Conservation (phyloP, 2,329 filamentous ascomycete genomes). For the Colletotrichum australisinense region DNA sequence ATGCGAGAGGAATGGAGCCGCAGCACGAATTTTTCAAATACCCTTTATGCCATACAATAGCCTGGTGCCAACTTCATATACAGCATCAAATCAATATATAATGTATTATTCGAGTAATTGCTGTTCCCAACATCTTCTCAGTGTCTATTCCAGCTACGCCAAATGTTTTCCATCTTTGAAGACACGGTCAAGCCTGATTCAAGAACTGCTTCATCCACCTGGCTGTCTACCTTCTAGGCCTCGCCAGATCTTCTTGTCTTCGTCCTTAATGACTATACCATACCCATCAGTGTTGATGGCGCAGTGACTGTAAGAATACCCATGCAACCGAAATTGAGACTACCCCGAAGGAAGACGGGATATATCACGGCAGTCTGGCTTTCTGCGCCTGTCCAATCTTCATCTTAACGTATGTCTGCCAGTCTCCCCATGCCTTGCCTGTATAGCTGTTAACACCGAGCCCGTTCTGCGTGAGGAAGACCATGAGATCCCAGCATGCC, state of each 20-base stretch:
- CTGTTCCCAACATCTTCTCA: not conserved
- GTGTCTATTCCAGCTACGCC: too few species aligned
- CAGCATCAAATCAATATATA: constrained; percentile 25
- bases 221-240: not conserved
- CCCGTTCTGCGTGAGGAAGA: too few species aligned
- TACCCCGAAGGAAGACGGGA: too few species aligned
- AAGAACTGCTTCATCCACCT: not conserved
- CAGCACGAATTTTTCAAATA: constrained; percentile 24
- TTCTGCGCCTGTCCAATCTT: not conserved
- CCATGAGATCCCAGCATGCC: too few species aligned
- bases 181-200: not conserved
- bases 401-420: too few species aligned
- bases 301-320: not conserved
- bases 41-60: constrained; percentile 8
- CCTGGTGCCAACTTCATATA: not conserved
- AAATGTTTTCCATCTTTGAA: not conserved
- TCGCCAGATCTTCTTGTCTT: not conserved
- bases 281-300: not conserved
- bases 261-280: not conserved
- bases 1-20: not conserved
- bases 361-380: not conserved
- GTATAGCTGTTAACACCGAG: too few species aligned
- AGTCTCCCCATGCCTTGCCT: too few species aligned
- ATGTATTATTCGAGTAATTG: constrained; percentile 8
- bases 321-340: too few species aligned